These are phyloP conservation scores for Syzygium syzygioides DNA, from an alignment of 441 rosid genomes.

Conservation along the genomic window DNA sequence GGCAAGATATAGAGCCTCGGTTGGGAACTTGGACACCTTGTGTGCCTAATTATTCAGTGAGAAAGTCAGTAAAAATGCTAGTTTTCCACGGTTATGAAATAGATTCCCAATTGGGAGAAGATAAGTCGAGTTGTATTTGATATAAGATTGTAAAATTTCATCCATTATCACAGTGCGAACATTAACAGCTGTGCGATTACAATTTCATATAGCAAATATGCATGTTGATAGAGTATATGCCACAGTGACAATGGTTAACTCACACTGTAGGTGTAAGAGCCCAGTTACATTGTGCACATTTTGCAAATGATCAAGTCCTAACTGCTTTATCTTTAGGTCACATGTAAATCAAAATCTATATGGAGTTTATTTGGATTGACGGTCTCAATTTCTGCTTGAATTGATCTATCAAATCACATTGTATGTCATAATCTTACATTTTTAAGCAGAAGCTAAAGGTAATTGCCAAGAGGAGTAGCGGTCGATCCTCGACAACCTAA, in stretches of 20 bases:
- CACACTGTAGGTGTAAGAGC: accelerated
- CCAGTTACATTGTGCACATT: not conserved
- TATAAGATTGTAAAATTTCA: not conserved
- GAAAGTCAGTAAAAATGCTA: not conserved
- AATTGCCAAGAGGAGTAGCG: no score
- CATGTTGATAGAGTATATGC: no score
- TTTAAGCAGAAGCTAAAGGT: no score
- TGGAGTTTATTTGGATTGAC: not conserved
- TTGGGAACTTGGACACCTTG: not conserved
- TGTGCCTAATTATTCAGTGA: not conserved
- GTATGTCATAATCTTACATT: no score
- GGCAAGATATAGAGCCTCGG: not conserved
- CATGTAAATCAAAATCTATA: not conserved
- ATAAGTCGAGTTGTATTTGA: no score
- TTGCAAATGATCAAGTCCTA: not conserved
- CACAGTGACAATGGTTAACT: not conserved
- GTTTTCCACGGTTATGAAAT: not conserved
- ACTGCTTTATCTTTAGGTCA: not conserved
- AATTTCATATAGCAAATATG: no score
- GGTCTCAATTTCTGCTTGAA: not conserved
- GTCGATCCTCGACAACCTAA: no score
- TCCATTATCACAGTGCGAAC: not conserved
- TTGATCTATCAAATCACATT: no score
- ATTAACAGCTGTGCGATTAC: no score
- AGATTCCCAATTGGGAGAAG: no score